Conservation (phyloP, 2,329 filamentous ascomycete species). For the Hymenoscyphus scutula region DNA sequence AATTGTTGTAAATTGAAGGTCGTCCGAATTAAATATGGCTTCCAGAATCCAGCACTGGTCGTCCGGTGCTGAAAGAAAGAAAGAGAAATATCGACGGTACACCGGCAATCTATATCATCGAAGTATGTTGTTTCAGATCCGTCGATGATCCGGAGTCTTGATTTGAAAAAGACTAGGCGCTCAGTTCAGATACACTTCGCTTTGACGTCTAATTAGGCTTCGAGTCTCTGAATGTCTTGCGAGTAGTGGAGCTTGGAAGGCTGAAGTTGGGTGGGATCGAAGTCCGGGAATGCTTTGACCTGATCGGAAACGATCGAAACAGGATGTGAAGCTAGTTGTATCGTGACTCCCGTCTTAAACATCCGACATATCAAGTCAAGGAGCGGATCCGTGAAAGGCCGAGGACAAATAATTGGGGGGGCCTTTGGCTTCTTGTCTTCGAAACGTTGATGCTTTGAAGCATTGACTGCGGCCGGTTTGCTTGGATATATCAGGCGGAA, state of each 20-base stretch:
- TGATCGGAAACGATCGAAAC: conserved; percentile 36
- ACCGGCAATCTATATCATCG: conserved; percentile 29
- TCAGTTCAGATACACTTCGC: conserved; percentile 32
- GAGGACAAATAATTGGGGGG: conserved; percentile 29
- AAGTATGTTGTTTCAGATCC: conserved; percentile 31
- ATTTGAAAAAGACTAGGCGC: conserved; percentile 24
- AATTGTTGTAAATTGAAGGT: conserved; percentile 11
- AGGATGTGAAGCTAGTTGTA: conserved; percentile 33
- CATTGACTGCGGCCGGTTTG: conserved; percentile 25
- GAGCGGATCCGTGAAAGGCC: conserved; percentile 29
- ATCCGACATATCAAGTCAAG: conserved; percentile 30
- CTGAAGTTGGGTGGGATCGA: conserved; percentile 28
- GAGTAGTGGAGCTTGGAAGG: conserved; percentile 24
- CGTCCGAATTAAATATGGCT: conserved; percentile 27
- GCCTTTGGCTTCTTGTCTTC: conserved; percentile 22
- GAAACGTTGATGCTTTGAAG: conserved; percentile 29
- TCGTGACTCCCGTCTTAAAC: conserved; percentile 33
- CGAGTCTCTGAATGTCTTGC: conserved; percentile 27
- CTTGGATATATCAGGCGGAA: conserved; percentile 25
- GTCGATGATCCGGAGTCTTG: conserved; percentile 27
- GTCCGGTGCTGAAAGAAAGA: conserved; percentile 22
- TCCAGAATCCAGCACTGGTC: conserved; percentile 22
- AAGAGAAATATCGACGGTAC: conserved; percentile 27
- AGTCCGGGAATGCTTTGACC: conserved; percentile 37
- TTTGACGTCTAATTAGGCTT: conserved; percentile 29